Evolutionary conservation across 345 rosid species (phyloP), one percentile per base, ranked within the genome.

Genomic region (Garcia nutans): DNA sequence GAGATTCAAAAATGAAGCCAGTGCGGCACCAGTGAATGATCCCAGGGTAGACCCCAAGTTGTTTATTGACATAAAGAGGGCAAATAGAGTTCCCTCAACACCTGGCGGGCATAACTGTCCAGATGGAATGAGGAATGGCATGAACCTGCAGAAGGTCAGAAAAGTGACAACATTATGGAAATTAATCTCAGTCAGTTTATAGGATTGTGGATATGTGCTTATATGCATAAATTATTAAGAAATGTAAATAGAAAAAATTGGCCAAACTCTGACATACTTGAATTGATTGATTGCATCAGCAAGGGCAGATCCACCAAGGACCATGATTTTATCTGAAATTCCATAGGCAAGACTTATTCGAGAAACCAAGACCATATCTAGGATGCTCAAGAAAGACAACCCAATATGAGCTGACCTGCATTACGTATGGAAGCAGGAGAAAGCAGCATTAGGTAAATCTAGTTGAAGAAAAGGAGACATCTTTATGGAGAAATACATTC

Each of bases 31-130:
- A 28, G 86, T 76, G 80, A 93, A 96, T 9, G 98, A 92, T 65
- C 98, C 96, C 5, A 96, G 10, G 1, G 97, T 96, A 71, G 93
- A 86, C 7, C 99, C 97, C 5, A 96, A 76, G 88, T 93, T 92
- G 89, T 87, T 93, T 70, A 93, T 96, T 5, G 99, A 93, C 98
- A 93, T 96, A 76, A 96, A 96, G 84, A 96, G 91, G 2, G 99
- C 97, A 58, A 96, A 96, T 1, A 96, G 89, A 24, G 97, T 93
- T 82, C 99, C 98, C 83, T 96, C 97, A 0, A 93, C 92, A 72
- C 99, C 98, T 2, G 98, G 99, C 5, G 99, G 99, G 79, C 99
- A 93, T 47, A 89, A 79, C 84, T 93, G 97, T 63, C 98, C 99
- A 16, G 99, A 96, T 81, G 93, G 82, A 78, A 96, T 90, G 77